Evolutionary conservation across 1,284 basidiomycete species (phyloP).

Genomic region (Heterobasidion occidentale): DNA sequence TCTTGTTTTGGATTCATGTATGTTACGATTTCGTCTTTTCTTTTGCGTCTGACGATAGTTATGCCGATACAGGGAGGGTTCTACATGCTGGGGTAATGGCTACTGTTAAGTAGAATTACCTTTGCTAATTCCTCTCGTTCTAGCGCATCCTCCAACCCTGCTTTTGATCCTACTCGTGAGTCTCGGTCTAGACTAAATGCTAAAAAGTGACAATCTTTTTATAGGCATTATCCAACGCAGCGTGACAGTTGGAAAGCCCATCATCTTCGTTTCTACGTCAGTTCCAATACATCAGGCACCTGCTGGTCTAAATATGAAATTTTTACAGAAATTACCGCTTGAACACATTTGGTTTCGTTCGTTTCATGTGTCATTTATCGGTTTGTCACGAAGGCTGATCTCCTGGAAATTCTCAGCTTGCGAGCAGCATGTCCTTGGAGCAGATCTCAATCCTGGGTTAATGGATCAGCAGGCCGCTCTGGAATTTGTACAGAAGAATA

Average conservation of each 20-base stretch:
- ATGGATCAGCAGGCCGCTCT: slow-evolving; percentile 44
- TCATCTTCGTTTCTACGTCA: slow-evolving; percentile 46
- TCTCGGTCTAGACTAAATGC: not conserved
- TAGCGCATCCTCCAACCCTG: slow-evolving; percentile 34
- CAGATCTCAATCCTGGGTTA: not conserved
- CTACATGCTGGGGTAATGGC: slow-evolving; percentile 32
- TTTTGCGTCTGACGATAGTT: not conserved
- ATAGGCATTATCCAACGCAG: slow-evolving; percentile 41
- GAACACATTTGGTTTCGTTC: slow-evolving; percentile 2
- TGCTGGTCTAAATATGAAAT: not conserved
- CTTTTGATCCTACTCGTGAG: slow-evolving; percentile 39
- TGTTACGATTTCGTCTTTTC: not conserved
- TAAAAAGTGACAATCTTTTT: not conserved
- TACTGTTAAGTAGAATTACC: not conserved
- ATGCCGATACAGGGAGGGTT: slow-evolving; percentile 35
- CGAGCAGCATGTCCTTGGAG: not conserved
- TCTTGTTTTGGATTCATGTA: slow-evolving; percentile 14
- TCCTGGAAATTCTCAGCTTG: not conserved
- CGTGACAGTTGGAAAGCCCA: slow-evolving; percentile 36
- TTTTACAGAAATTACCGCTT: slow-evolving; percentile 26
- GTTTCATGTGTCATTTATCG: not conserved
- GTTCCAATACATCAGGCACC: slow-evolving; percentile 12
- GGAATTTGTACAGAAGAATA: slow-evolving; percentile 51
- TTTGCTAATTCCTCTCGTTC: not conserved
- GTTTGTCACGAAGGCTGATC: not conserved